Evolutionary conservation across 1,284 basidiomycete genomes (phyloP), one percentile per base, ranked within the genome.

Genomic region (Melampsora larici-populina): DNA sequence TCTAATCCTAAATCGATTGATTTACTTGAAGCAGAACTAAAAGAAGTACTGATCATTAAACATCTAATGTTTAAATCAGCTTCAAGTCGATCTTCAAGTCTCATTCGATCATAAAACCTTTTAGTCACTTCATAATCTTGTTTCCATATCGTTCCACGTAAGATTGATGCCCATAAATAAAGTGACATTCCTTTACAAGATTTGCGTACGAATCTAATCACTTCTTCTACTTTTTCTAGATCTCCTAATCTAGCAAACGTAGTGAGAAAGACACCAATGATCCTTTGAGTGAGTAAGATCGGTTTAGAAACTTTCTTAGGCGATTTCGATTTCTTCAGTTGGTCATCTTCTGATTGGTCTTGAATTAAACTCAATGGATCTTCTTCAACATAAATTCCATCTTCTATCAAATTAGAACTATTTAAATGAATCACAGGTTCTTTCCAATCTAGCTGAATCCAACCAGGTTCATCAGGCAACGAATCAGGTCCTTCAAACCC

Each of bases 391-490:
- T 5, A 3, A 2, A 13, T 55, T 55, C 51, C 24, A 55, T 55
- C 51, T 55, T 36, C 36, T 4, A 36, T 36, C 36, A 36, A 36
- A 36, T 36, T 36, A 36, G 36, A 36, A 9, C 36, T 36, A 36
- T 36, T 36, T 9, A 36, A 36, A 36, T 36, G 36, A 36, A 36
- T 36, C 36, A 18, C 43, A 3, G 46, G 72, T 48, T 66, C 62
- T 26, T 29, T 65, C 72, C 72, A 74, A 65, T 74, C 72, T 31
- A 66, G 46, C 3, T 40, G 5, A 18, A 74, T 15, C 72, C 72
- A 74, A 40, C 72, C 72, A 29, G 62, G 43, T 29, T 51, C 15
- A 18, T 29, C 36, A 15, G n/a, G 26, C 2, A 43, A 21, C 51
- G 6, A 18, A 5, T 55, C 51, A 21, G 24, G 18, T 6, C 72